Percentiles rank a stretch among this genome's conserved stretches.
phyloP scores from a whole-genome alignment of 2,329 filamentous ascomycete species.

The Aspergillus ochraceus region DNA sequence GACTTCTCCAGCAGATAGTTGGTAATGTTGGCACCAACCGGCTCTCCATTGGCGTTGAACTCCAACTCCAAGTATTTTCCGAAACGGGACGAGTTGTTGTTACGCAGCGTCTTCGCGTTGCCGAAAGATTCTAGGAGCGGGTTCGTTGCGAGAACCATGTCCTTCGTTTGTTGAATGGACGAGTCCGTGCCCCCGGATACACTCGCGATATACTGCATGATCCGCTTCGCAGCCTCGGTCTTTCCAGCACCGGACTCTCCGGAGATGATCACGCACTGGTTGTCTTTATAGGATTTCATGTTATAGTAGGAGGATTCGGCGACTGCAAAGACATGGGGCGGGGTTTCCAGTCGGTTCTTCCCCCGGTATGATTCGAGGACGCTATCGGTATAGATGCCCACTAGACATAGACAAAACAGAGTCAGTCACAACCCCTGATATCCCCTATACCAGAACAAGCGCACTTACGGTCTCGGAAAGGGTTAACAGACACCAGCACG shows the following conservation, averaged over 20 bases:
- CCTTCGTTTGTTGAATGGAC: slow-evolving; percentile 94
- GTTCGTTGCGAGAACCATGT: slow-evolving; percentile 99
- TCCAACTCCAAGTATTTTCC: slow-evolving; percentile 98
- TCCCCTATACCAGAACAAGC: neutral
- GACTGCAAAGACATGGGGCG: slow-evolving; percentile 95
- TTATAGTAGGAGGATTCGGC: slow-evolving; percentile 98
- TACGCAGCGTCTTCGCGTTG: slow-evolving; percentile 95
- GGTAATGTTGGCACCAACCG: slow-evolving; percentile 94
- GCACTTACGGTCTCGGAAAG: slow-evolving; percentile 80
- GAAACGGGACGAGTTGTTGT: slow-evolving; percentile 98
- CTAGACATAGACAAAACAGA: slow-evolving; percentile 46
- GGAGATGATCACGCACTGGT: slow-evolving; percentile 99
- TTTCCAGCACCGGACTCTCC: slow-evolving; percentile 98
- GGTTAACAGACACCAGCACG: slow-evolving; percentile 98
- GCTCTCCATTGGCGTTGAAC: slow-evolving; percentile 89
- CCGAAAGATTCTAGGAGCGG: slow-evolving; percentile 95
- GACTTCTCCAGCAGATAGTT: slow-evolving; percentile 97
- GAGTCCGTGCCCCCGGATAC: slow-evolving; percentile 83
- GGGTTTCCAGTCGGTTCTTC: slow-evolving; percentile 91
- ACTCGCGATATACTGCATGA: slow-evolving; percentile 99
- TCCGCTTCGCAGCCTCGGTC: slow-evolving; percentile 95
- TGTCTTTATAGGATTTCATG: slow-evolving; percentile 99
- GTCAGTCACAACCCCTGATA: neutral
- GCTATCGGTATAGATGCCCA: slow-evolving; percentile 95
- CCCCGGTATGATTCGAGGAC: slow-evolving; percentile 93